Percentiles rank a stretch among this genome's conserved stretches.
phyloP scores from a whole-genome alignment of 768 basidiomycete genomes.

The Russula vinacea region DNA sequence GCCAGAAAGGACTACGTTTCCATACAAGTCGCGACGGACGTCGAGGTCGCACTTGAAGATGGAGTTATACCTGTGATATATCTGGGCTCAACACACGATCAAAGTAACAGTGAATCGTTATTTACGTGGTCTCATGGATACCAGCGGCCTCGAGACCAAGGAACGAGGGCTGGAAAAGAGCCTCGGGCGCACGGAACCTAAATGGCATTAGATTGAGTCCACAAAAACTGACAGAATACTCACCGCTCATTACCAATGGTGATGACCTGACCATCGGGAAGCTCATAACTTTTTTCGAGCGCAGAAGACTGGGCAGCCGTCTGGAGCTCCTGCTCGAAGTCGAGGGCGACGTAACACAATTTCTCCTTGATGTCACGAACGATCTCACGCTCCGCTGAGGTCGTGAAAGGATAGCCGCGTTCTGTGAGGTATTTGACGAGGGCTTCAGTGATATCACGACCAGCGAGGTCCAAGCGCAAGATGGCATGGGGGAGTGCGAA shows the following conservation, averaged over 20 bases:
- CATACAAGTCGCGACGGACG: slow-evolving; percentile 76
- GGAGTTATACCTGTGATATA: slow-evolving; percentile 52
- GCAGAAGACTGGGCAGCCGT: slow-evolving; percentile 86
- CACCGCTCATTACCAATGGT: slow-evolving; percentile 71
- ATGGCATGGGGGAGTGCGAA: slow-evolving; percentile 93
- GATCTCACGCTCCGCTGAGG: slow-evolving; percentile 90
- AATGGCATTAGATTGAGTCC: not conserved
- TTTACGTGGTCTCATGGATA: slow-evolving; percentile 68
- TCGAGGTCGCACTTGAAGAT: slow-evolving; percentile 72
- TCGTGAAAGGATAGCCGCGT: slow-evolving; percentile 92
- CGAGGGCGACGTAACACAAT: slow-evolving; percentile 90
- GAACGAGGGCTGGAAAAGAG: slow-evolving; percentile 59
- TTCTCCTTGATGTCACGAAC: slow-evolving; percentile 95
- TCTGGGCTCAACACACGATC: slow-evolving; percentile 8
- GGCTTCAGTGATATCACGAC: slow-evolving; percentile 85
- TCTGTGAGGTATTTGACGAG: slow-evolving; percentile 84
- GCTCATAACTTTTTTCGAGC: slow-evolving; percentile 90
- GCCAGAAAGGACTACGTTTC: slow-evolving; percentile 78
- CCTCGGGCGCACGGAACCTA: slow-evolving; percentile 56
- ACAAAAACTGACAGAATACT: slow-evolving; percentile 17
- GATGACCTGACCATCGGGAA: slow-evolving; percentile 92
- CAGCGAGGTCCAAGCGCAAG: slow-evolving; percentile 86
- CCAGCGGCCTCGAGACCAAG: slow-evolving; percentile 75
- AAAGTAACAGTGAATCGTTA: not conserved
- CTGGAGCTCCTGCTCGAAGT: slow-evolving; percentile 91